A percentile compares a stretch with the other conserved stretches of the same genome.
Evolutionary conservation across 2,329 filamentous ascomycete genomes (phyloP).

Genomic region (Apiospora kogelbergensis): DNA sequence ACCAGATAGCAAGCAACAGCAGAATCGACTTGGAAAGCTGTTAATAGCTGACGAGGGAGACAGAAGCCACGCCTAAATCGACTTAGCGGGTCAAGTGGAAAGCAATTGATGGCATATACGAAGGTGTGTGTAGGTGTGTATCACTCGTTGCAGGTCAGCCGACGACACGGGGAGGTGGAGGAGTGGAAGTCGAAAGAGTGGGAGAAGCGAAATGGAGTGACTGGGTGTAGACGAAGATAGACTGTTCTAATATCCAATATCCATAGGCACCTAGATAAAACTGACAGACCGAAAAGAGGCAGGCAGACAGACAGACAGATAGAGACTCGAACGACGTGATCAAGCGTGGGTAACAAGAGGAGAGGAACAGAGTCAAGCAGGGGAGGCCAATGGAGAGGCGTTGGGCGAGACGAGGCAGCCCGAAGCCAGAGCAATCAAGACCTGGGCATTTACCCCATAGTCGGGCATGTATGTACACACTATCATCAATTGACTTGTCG

Average conservation of each 20-base stretch:
- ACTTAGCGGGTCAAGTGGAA: not conserved
- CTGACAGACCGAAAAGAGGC: not conserved
- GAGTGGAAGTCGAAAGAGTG: not conserved
- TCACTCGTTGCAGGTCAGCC: not conserved
- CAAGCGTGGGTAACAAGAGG: not conserved
- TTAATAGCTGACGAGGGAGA: not conserved
- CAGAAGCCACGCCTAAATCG: not conserved
- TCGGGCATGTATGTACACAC: not conserved
- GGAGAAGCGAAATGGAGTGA: conserved; percentile 3
- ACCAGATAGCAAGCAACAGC: not conserved
- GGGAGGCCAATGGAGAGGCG: not conserved
- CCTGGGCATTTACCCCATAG: not conserved
- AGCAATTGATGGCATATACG: not conserved
- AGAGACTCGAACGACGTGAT: not conserved
- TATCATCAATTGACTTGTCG: not conserved
- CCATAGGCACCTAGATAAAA: too few species aligned
- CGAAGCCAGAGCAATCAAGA: conserved; percentile 4
- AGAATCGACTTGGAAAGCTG: not conserved
- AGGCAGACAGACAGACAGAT: not conserved
- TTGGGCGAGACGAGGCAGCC: conserved; percentile 9
- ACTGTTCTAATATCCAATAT: not conserved
- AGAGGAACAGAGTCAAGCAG: not conserved
- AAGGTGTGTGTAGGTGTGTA: not conserved
- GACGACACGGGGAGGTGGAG: not conserved
- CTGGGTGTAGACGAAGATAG: conserved; percentile 12